Conservation (phyloP, 192 early-diverging fungal species). For the Allomyces macrogynus region DNA sequence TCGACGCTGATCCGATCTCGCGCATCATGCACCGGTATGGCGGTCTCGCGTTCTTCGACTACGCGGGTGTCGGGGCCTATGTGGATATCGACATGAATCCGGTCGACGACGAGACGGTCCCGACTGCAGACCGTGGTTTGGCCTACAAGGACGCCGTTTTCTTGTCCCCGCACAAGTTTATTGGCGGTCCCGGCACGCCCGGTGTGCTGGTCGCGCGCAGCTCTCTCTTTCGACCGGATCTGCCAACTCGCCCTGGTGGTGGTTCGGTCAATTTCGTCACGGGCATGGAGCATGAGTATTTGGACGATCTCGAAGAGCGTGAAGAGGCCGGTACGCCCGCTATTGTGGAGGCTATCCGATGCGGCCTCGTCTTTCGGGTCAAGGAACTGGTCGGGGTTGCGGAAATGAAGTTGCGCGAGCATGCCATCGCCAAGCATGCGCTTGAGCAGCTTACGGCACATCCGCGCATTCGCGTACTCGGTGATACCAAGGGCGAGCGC, state of each 20-base stretch:
- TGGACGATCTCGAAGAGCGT: background rate
- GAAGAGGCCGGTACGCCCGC: conserved; percentile 11
- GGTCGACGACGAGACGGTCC: background rate
- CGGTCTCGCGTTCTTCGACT: conserved; percentile 18
- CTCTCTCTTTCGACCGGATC: conserved; percentile 5
- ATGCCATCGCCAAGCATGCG: conserved; percentile 1
- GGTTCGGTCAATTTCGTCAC: conserved; percentile 19
- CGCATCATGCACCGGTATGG: conserved; percentile 14
- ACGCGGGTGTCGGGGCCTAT: conserved; percentile 5
- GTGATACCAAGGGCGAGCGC: background rate
- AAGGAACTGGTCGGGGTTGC: conserved; percentile 1
- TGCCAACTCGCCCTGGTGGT: conserved; percentile 15
- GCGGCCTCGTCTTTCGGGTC: conserved; percentile 6
- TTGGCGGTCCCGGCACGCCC: conserved; percentile 17
- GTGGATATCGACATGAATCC: conserved; percentile 3
- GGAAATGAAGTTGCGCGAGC: conserved; percentile 2
- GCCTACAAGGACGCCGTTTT: conserved; percentile 18
- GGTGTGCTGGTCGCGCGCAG: conserved; percentile 16
- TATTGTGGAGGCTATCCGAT: conserved; percentile 7
- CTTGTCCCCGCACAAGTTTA: conserved; percentile 21
- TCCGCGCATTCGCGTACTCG: conserved; percentile 1
- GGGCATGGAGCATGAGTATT: conserved; percentile 9
- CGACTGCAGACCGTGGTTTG: conserved; percentile 1
- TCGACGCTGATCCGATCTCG: conserved; percentile 10
- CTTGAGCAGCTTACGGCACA: background rate